These are phyloP conservation scores for Thalassiosira exigua DNA, from an alignment of 352 stramenopile genomes.

Conservation along the genomic window DNA sequence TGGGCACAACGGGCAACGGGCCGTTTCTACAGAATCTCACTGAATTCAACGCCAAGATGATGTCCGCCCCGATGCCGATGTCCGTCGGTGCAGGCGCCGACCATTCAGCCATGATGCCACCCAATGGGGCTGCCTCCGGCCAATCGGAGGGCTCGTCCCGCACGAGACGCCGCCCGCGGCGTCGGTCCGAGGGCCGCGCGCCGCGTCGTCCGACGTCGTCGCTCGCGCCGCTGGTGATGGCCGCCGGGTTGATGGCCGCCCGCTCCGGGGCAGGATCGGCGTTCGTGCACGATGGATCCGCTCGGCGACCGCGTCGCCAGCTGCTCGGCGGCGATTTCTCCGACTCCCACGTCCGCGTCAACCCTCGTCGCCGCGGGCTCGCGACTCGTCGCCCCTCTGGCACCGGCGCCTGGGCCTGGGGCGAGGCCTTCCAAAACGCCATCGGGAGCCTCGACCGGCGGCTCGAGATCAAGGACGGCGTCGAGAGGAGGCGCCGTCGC, in stretches of 20 bases:
- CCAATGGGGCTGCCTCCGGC: too few relatives aligned
- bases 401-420: constrained; percentile 1
- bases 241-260: too few relatives aligned
- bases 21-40: too few relatives aligned
- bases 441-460: constrained; percentile 22
- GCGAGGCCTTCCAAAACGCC: constrained; percentile 25
- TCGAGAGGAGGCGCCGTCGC: not conserved
- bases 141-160: not conserved
- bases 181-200: not conserved
- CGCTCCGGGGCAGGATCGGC: not conserved
- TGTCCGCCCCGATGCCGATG: too few relatives aligned
- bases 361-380: too few relatives aligned
- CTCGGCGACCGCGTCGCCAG: not conserved
- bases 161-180: too few relatives aligned
- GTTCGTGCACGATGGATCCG: not conserved
- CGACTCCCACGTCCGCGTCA: not conserved
- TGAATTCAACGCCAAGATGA: too few relatives aligned
- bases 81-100: too few relatives aligned
- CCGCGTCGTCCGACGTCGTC: too few relatives aligned
- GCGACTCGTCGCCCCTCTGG: not conserved
- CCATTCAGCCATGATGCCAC: not conserved
- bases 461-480: constrained; percentile 14
- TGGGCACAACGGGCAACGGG: too few relatives aligned
- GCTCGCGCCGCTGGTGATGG: not conserved
- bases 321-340: not conserved